phyloP scores from a whole-genome alignment of 2,329 filamentous ascomycete genomes.

The Gaeumannomyces tritici region DNA sequence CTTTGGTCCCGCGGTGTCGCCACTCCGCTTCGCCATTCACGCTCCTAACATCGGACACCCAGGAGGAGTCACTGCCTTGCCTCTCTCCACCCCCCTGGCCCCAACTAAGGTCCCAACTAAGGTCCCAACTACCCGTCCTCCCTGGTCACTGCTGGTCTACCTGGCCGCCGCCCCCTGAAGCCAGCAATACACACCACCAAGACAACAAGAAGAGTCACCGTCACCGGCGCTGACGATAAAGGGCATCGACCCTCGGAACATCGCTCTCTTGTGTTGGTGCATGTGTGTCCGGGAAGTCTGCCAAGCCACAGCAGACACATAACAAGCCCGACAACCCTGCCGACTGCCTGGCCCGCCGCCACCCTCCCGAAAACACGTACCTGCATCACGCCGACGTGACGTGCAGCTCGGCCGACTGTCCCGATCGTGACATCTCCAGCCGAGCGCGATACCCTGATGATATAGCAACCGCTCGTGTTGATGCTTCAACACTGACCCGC shows the following conservation, averaged over 20 bases:
- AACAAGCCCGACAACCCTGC: conserved; percentile 5
- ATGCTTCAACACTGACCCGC: conserved; percentile 4
- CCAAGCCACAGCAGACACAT: not conserved
- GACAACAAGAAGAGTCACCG: conserved; percentile 6
- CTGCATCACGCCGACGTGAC: not conserved
- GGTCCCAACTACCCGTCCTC: conserved; percentile 2
- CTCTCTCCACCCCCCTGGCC: not conserved
- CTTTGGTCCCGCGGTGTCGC: conserved; percentile 3
- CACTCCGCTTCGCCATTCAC: conserved; percentile 5
- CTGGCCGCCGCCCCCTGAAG: conserved; percentile 7
- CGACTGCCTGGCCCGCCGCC: not conserved
- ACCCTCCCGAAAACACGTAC: not conserved
- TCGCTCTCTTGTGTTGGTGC: not conserved
- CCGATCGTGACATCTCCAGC: not conserved
- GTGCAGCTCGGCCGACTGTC: not conserved
- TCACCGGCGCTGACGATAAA: not conserved
- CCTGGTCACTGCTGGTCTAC: no score
- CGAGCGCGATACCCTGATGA: conserved; percentile 5
- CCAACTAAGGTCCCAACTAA: no score
- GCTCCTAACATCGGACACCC: conserved; percentile 3
- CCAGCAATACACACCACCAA: conserved; percentile 9
- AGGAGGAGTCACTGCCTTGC: conserved; percentile 1
- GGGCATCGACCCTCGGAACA: not conserved
- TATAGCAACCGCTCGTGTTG: not conserved
- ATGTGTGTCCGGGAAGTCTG: not conserved